Evolutionary conservation across 139 green algal species (phyloP), one percentile per base, ranked within the genome.

Genomic region (Picochlorum sp.): DNA sequence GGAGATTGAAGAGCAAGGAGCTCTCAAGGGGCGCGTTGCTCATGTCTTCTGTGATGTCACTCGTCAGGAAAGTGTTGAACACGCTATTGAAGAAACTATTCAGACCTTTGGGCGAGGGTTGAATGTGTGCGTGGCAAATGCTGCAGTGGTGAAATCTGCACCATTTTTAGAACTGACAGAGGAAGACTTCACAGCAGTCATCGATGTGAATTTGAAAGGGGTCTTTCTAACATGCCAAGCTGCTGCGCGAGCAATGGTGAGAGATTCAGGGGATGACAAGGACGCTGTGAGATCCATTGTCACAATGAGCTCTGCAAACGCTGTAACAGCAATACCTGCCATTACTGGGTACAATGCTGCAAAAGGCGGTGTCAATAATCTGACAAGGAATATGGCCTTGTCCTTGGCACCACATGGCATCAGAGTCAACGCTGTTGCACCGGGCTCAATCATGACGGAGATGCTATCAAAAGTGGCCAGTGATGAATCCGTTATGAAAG

Each of bases 141-240:
- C 78, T 58, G 86, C 81, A 45, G 90, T 93, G 38, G 81, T 94
- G 15, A 77, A 72, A 20, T 72, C 77, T 2, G 84, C 77, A 2
- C 70, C 81, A 4, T 95, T 95, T 56, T 67, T 95, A 38, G 84
- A 95, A 1, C 86, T 95, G 79, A 78, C 45, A 3, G 88, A 95
- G 51, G 67, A 80, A n/a, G 88, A 93, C 62, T 92, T 81, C 50
- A 87, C 92, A 62, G 72, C 67, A 1, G 88, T 95, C 7, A 74
- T 95, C 11, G 50, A 62, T 0, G 84, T 95, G 23, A 95, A 95
- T 73, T 74, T 95, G 2, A 95, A 95, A 70, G 86, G 86, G 6
- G 74, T 86, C 2, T 95, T 95, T 72, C 65, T 95, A 50, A 76
- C 56, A 18, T 69, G 71, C 2, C 84, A 92, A 73, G 74, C 73